Base-by-base conservation (phyloP, 2,329 filamentous ascomycete species). In the Proliferodiscus dingleyae region DNA sequence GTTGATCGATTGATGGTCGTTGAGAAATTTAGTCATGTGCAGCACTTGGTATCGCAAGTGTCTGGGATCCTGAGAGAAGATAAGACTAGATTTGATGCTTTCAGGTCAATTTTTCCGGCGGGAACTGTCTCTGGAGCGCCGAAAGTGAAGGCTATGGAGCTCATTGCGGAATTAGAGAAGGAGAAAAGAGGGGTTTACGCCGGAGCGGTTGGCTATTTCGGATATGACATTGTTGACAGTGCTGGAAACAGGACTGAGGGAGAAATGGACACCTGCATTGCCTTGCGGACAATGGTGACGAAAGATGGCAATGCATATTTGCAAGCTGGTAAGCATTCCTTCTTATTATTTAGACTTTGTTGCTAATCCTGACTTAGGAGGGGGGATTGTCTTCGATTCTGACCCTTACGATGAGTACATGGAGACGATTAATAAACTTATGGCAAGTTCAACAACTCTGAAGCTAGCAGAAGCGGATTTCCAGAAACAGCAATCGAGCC, bases 101-200 rank as follows among this genome's bases (percentile, higher is more conserved):
- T 98, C 71, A 80, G 91, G 30, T 90, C 87, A 55, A 96, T 98
- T 60, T 98, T 98, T 72, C 93, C 93, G 0, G 93, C 93, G 4
- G 93, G 93, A 45, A 98, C 93, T 0, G 91, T 97, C 23, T 93
- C 87, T 15, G 93, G 93, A 4, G 91, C 93, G 3, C 93, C 93
- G 47, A 98, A 98, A 71, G 89, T 98, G 45, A 81, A 84, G 52
- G 93, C 93, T 2, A 98, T 98, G 93, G 87, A 96, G 69, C 74
- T 98, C 51, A 98, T 98, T 60, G 89, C 87, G 37, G 91, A 97
- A 70, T 71, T 97, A 37, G 93, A 98, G 70, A 73, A 78, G 54
- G 93, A 98, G 75, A 96, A 96, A 74, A 78, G 93, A 44, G 91
- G 93, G 32, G 81, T 97, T 30, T 98, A 98, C 63, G 93, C 93